A percentile compares a stretch with the other conserved stretches of the same genome.
Conservation (phyloP, 164 flowering plant species). For the Platanus orientalis region DNA sequence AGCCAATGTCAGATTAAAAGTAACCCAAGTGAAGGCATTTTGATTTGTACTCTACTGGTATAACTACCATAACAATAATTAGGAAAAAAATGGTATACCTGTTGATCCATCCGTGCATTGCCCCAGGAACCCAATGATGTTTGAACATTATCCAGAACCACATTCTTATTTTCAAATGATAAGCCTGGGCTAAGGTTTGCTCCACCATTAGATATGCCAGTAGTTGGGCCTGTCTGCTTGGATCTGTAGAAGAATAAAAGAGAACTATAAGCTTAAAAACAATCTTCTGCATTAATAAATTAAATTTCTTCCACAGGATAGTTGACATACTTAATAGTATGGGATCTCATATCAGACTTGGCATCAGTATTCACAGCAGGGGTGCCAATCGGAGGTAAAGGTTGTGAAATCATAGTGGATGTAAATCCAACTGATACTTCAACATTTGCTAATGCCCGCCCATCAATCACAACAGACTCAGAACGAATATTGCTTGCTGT, state of each 20-base stretch:
- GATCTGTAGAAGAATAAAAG: conserved; percentile 41
- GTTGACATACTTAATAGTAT: conserved; percentile 39
- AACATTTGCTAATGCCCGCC: conserved; percentile 24
- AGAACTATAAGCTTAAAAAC: not conserved
- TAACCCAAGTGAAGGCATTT: not conserved
- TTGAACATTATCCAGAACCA: conserved; percentile 44
- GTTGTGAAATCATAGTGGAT: conserved; percentile 37
- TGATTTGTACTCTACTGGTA: not conserved
- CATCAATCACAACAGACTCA: conserved; percentile 34
- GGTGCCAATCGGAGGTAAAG: conserved; percentile 81
- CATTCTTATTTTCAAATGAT: conserved; percentile 47
- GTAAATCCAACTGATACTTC: conserved; percentile 46
- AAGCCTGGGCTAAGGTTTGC: conserved; percentile 36
- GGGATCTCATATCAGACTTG: conserved; percentile 41
- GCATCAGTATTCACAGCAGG: conserved; percentile 52
- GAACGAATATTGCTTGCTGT: conserved; percentile 23
- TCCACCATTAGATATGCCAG: conserved; percentile 33
- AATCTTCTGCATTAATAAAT: not conserved
- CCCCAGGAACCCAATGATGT: conserved; percentile 59
- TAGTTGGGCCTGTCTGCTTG: conserved; percentile 27
- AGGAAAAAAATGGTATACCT: conserved; percentile 29
- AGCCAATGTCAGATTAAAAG: not conserved
- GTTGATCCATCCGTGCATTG: conserved; percentile 46
- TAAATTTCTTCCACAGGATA: not conserved
- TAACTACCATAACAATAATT: not conserved